Evolutionary conservation across 148 eudicot species (phyloP).

Genomic region (Simmondsia chinensis): DNA sequence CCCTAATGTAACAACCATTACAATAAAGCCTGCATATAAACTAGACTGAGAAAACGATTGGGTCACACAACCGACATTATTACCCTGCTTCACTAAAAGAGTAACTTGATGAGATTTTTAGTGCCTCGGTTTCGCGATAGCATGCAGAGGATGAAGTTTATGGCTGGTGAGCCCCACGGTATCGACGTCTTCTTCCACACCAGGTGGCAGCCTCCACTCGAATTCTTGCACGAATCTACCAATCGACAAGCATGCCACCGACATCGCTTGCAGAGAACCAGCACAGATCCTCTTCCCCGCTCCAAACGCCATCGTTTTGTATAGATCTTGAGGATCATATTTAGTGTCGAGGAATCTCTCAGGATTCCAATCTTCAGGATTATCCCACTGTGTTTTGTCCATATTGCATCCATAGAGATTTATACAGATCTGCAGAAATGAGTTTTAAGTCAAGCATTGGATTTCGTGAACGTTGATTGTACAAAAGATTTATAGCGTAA

Average conservation of each 20-base stretch:
- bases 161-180: slow-evolving; percentile 58
- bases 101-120: no score
- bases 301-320: slow-evolving; percentile 89
- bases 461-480: no score
- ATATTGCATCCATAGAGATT: slow-evolving; percentile 80
- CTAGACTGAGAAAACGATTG: no score
- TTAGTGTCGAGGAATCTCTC: slow-evolving; percentile 54
- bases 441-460: not conserved
- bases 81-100: no score
- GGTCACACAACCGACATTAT: no score
- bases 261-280: slow-evolving; percentile 69
- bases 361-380: slow-evolving; percentile 73
- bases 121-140: slow-evolving; percentile 31
- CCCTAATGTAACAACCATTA: no score
- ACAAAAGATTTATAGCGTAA: no score
- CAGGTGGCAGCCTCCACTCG: slow-evolving; percentile 50
- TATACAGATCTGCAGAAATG: slow-evolving; percentile 44
- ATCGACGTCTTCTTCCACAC: slow-evolving; percentile 59
- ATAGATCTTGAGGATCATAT: slow-evolving; percentile 39
- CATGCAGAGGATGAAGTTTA: slow-evolving; percentile 61
- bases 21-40: no score
- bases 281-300: slow-evolving; percentile 83
- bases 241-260: slow-evolving; percentile 42
- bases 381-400: slow-evolving; percentile 69
- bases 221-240: slow-evolving; percentile 77